Conservation (phyloP, 805 yeast species). For the Tanozyma kutaoensis region DNA sequence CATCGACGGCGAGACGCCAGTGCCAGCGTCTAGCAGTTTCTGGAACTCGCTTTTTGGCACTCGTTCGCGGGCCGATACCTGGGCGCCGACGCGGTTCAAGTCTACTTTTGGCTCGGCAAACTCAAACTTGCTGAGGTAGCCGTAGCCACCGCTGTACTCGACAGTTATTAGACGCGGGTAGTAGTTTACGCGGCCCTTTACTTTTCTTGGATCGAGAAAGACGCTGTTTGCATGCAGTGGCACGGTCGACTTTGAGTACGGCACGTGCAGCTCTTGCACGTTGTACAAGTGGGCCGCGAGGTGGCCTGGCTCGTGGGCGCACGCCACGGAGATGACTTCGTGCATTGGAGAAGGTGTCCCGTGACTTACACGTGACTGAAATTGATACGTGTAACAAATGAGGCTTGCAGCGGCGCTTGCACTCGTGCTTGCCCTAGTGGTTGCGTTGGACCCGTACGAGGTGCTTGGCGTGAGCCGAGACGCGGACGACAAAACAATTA, state of each 20-base stretch:
- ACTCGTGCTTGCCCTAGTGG: conserved; percentile 2
- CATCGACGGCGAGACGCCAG: conserved; percentile 6
- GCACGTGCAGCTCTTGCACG: conserved; percentile 56
- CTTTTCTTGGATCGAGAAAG: conserved; percentile 10
- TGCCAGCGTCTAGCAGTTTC: conserved; percentile 40
- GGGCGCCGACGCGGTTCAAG: conserved; percentile 1
- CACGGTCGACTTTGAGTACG: conserved; percentile 28
- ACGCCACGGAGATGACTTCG: conserved; percentile 61
- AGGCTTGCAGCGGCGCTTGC: too few relatives aligned
- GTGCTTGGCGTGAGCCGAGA: conserved; percentile 56
- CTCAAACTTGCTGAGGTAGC: conserved; percentile 47
- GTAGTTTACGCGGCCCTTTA: conserved; percentile 29
- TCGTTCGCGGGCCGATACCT: conserved; percentile 5
- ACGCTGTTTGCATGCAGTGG: conserved; percentile 36
- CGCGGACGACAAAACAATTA: conserved; percentile 73
- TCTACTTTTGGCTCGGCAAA: conserved; percentile 17
- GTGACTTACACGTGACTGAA: too few relatives aligned
- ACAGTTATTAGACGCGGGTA: conserved; percentile 76
- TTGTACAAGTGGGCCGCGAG: conserved; percentile 74
- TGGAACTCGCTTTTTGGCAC: conserved; percentile 50
- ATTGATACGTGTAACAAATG: too few relatives aligned
- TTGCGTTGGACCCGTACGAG: conserved; percentile 31
- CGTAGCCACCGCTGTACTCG: conserved; percentile 71
- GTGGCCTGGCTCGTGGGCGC: conserved; percentile 65
- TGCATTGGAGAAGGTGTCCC: conserved; percentile 7